A percentile compares a stretch with the other conserved stretches of the same genome.
phyloP scores from a whole-genome alignment of 176 grass and related monocot genomes.

The Rhynchospora breviuscula region DNA sequence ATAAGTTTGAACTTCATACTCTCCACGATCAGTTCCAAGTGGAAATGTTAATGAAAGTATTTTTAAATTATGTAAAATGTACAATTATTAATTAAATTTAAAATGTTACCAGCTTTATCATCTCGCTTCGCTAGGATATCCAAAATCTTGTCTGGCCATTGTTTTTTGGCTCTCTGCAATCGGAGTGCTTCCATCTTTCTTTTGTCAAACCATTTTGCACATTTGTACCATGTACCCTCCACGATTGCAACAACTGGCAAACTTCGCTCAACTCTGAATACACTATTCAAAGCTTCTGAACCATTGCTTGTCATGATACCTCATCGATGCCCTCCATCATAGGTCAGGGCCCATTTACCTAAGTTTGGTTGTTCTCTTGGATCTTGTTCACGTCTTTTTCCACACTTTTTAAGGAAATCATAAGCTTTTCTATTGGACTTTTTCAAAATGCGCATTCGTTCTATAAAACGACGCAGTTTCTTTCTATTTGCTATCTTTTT shows the following conservation, averaged over 20 bases:
- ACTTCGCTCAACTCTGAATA: neutral
- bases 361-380: neutral
- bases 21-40: too few species aligned
- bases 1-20: too few species aligned
- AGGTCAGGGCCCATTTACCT: neutral
- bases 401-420: neutral
- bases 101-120: too few species aligned
- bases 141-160: too few species aligned
- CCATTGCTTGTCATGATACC: conserved; percentile 14
- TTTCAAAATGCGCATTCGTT: neutral
- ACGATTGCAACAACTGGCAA: neutral
- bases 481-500: neutral
- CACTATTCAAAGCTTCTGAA: neutral
- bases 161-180: too few species aligned
- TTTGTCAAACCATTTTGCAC: conserved; percentile 11
- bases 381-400: neutral
- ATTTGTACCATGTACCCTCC: neutral
- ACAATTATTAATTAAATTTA: too few species aligned
- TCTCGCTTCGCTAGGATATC: too few species aligned
- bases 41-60: too few species aligned
- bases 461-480: neutral
- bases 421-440: neutral
- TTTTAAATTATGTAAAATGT: too few species aligned
- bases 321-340: neutral
- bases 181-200: neutral